These are phyloP conservation scores for Biscutella laevigata DNA, from an alignment of 441 rosid species.

Conservation along the genomic window DNA sequence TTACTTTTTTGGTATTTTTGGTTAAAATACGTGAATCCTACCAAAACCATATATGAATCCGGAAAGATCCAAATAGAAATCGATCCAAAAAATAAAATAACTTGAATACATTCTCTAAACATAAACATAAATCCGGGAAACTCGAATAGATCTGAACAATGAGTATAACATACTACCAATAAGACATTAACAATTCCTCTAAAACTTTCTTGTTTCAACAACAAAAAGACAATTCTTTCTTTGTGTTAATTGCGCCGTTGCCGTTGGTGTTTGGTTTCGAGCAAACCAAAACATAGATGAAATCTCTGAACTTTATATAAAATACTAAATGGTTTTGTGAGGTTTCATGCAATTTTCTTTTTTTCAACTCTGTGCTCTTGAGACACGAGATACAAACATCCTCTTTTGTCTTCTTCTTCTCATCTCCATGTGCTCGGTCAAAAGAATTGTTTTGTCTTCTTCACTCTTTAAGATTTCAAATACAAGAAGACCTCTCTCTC, in stretches of 20 bases:
- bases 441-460: constrained; percentile 22
- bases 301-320: background rate
- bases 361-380: constrained; percentile 17
- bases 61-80: too few species aligned
- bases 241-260: constrained; percentile 16
- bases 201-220: background rate
- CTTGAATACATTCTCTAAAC: too few species aligned
- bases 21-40: too few species aligned
- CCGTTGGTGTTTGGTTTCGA: constrained; percentile 28
- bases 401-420: constrained; percentile 29
- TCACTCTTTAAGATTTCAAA: constrained; percentile 9
- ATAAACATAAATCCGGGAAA: too few species aligned
- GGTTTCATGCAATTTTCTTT: constrained; percentile 12
- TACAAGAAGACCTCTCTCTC: background rate
- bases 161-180: constrained; percentile 11
- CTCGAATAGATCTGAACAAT: too few species aligned
- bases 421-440: constrained; percentile 1
- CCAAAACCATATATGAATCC: too few species aligned
- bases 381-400: constrained; percentile 24
- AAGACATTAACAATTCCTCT: constrained; percentile 13
- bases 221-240: too few species aligned
- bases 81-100: too few species aligned
- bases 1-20: too few species aligned
- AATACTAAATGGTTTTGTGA: constrained; percentile 8
- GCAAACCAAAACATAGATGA: constrained; percentile 23